These are phyloP conservation scores for Oryza glumipatula DNA, from an alignment of 176 grass and related monocot species.

Conservation along the genomic window DNA sequence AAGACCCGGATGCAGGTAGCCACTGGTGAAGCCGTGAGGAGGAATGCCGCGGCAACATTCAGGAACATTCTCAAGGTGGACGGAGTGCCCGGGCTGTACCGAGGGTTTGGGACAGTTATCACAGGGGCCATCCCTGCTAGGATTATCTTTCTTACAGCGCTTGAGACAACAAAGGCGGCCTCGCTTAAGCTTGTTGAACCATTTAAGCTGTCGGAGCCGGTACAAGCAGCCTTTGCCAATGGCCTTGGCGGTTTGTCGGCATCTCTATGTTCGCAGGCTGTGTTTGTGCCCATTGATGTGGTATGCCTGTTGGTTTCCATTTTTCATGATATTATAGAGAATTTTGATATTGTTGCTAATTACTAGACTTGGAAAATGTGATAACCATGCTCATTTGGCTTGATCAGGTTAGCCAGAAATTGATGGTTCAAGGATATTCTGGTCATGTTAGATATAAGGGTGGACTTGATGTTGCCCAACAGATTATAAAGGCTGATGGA, in stretches of 20 bases:
- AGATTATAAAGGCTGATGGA: conserved; percentile 79
- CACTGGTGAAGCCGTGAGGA: conserved; percentile 73
- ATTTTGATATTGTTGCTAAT: conserved; percentile 19
- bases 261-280: conserved; percentile 77
- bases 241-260: conserved; percentile 79
- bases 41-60: conserved; percentile 75
- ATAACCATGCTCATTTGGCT: conserved; percentile 29
- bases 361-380: neutral
- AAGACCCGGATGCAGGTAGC: conserved; percentile 99
- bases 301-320: conserved; percentile 46
- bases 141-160: conserved; percentile 83
- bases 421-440: conserved; percentile 99
- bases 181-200: conserved; percentile 71
- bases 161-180: conserved; percentile 84
- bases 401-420: conserved; percentile 95
- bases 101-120: conserved; percentile 85
- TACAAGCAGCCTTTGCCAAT: conserved; percentile 81
- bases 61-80: conserved; percentile 84
- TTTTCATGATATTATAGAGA: conserved; percentile 27
- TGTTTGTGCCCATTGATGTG: conserved; percentile 98
- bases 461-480: conserved; percentile 83
- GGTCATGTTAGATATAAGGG: conserved; percentile 80
- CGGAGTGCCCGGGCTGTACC: conserved; percentile 77
- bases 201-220: conserved; percentile 71
- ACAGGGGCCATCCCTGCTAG: conserved; percentile 87